Conservation (phyloP, 257 asterid species). For the Misopates orontium region DNA sequence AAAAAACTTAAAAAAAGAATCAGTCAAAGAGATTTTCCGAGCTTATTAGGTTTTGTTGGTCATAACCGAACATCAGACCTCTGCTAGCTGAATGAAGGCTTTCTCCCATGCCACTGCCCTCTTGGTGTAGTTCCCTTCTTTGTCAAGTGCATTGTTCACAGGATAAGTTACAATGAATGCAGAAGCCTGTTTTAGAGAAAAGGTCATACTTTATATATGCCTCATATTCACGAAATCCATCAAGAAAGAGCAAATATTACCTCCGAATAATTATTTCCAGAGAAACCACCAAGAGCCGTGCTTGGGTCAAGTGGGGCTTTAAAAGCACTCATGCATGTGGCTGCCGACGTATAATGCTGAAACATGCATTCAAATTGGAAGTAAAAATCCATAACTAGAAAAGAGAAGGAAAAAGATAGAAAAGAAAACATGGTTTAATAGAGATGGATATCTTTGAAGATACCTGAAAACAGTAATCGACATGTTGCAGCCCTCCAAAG, state of each 20-base stretch:
- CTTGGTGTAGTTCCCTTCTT: conserved; percentile 73
- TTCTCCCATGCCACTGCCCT: conserved; percentile 94
- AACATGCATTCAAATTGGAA: conserved; percentile 32
- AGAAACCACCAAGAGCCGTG: conserved; percentile 95
- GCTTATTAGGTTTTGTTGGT: too few species aligned
- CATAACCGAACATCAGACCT: conserved; percentile 49
- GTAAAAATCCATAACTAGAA: conserved; percentile 21
- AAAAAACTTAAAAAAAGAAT: too few species aligned
- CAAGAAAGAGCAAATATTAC: conserved; percentile 36
- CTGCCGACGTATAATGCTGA: conserved; percentile 92
- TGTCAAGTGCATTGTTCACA: conserved; percentile 82
- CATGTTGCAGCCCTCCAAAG: conserved; percentile 84
- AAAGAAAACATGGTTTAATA: background rate
- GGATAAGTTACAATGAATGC: conserved; percentile 95
- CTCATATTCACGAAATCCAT: conserved; percentile 16
- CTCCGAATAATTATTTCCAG: conserved; percentile 85
- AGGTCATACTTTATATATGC: conserved; percentile 15
- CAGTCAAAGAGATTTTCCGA: too few species aligned
- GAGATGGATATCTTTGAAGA: conserved; percentile 22
- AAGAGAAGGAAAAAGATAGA: conserved; percentile 6
- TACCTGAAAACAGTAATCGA: conserved; percentile 93
- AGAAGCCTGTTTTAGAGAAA: conserved; percentile 71
- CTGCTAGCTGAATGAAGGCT: conserved; percentile 90
- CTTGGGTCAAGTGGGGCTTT: conserved; percentile 97
- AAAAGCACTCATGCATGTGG: conserved; percentile 82